Conservation (phyloP, 176 grass and related monocot genomes). For the Carex littledalei region DNA sequence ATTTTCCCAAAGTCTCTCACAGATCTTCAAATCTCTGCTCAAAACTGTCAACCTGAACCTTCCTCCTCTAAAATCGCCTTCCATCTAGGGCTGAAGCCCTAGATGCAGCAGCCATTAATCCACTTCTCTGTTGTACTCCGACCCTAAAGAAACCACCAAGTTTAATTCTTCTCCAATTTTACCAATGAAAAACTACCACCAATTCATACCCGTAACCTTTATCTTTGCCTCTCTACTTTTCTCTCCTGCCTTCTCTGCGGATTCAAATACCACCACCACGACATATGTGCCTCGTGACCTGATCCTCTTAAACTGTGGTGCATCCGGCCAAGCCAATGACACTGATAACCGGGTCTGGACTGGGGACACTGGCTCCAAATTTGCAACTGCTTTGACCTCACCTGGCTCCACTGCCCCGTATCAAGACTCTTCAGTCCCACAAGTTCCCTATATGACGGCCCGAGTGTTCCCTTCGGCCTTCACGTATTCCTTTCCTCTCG, state of each 20-base stretch:
- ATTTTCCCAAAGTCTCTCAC: not conserved
- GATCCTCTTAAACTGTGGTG: constrained; percentile 81
- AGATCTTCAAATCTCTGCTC: not conserved
- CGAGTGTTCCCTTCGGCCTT: constrained; percentile 52
- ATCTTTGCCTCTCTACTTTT: not conserved
- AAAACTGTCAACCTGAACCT: not conserved
- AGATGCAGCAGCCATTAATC: not conserved
- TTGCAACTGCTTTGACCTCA: constrained; percentile 31
- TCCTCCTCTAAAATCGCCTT: not conserved
- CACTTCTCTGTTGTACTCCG: not conserved
- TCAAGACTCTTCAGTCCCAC: constrained; percentile 54
- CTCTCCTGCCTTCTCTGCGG: not conserved
- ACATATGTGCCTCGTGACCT: constrained; percentile 52
- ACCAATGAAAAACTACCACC: not conserved
- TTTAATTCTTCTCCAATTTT: not conserved
- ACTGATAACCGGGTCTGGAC: constrained; percentile 46
- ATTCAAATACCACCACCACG: constrained; percentile 5
- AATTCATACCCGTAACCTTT: not conserved
- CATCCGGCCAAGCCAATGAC: constrained; percentile 40
- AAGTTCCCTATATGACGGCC: constrained; percentile 68
- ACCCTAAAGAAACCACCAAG: not conserved
- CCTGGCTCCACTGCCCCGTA: not conserved
- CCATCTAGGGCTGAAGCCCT: not conserved
- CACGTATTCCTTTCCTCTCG: constrained; percentile 87
- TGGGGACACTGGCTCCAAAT: constrained; percentile 58